Percentiles rank a stretch among this genome's conserved stretches.
These are phyloP conservation scores for Blumeria graminis DNA, from an alignment of 2,329 filamentous ascomycete genomes.

Conservation along the genomic window DNA sequence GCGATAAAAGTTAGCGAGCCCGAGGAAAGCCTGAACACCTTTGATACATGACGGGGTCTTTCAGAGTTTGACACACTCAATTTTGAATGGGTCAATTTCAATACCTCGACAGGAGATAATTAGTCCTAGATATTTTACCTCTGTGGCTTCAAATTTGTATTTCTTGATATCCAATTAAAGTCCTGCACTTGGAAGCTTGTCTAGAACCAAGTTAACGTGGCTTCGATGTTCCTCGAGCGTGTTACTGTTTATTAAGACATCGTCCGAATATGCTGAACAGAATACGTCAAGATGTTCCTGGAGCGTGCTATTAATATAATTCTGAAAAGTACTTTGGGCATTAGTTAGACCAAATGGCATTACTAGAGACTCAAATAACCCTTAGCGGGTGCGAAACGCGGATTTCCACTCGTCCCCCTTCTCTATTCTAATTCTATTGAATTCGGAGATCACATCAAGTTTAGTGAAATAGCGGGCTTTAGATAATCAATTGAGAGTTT, in stretches of 20 bases:
- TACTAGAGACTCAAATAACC: too few relatives aligned
- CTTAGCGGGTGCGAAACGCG: too few relatives aligned
- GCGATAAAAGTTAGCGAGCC: too few relatives aligned
- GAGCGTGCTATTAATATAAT: background rate
- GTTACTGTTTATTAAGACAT: background rate
- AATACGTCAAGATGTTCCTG: background rate
- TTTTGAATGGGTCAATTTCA: too few relatives aligned
- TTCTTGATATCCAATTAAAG: background rate
- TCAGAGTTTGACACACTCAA: too few relatives aligned
- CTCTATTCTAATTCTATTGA: too few relatives aligned
- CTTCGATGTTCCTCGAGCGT: background rate
- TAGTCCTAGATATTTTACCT: background rate
- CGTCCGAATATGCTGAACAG: background rate
- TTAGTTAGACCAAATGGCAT: constrained; percentile 1
- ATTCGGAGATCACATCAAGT: too few relatives aligned
- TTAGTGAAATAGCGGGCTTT: too few relatives aligned
- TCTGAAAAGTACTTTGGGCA: background rate
- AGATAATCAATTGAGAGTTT: too few relatives aligned
- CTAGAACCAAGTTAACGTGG: background rate
- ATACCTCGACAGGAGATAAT: background rate
- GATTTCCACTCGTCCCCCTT: too few relatives aligned
- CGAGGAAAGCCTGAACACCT: too few relatives aligned
- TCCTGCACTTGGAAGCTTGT: background rate
- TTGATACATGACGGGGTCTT: too few relatives aligned
- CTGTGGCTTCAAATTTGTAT: background rate